These are phyloP conservation scores for Suillus cothurnatus DNA, from an alignment of 768 basidiomycete species.

Conservation along the genomic window DNA sequence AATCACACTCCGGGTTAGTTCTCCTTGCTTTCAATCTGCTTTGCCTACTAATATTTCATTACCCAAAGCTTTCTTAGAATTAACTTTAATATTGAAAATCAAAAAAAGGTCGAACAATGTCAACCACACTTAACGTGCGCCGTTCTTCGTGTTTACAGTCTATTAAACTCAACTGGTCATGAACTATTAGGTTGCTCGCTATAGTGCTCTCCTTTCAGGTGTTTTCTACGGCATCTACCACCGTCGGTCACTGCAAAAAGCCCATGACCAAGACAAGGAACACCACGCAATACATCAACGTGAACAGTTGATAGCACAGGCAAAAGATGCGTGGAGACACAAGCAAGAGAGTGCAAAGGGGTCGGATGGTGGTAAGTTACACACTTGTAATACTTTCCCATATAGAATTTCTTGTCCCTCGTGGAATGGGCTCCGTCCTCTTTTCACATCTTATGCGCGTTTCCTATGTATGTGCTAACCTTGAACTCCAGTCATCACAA, in stretches of 20 bases:
- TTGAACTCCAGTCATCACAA: constrained; percentile 69
- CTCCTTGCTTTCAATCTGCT: not conserved
- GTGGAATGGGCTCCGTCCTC: not conserved
- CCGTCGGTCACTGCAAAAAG: constrained; percentile 84
- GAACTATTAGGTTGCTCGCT: constrained; percentile 80
- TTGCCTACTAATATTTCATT: constrained; percentile 6
- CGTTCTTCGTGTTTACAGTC: constrained; percentile 7
- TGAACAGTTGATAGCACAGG: constrained; percentile 79
- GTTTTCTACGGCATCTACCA: constrained; percentile 92
- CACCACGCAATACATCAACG: constrained; percentile 72
- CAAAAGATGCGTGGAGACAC: constrained; percentile 89
- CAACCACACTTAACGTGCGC: constrained; percentile 77
- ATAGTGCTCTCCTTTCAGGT: constrained; percentile 86
- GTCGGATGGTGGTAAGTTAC: constrained; percentile 55
- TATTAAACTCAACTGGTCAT: constrained; percentile 5
- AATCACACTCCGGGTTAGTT: constrained; percentile 13
- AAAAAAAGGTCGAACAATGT: constrained; percentile 47
- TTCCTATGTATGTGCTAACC: constrained; percentile 10
- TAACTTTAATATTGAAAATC: constrained; percentile 11
- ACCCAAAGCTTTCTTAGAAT: constrained; percentile 1
- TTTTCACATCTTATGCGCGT: constrained; percentile 1
- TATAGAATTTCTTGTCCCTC: not conserved
- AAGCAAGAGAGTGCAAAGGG: constrained; percentile 60
- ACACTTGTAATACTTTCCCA: not conserved
- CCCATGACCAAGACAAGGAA: constrained; percentile 76